These are phyloP conservation scores for Sphagnum magellanicum DNA, from an alignment of 228 moss, liverwort and hornwort genomes.

Conservation along the genomic window DNA sequence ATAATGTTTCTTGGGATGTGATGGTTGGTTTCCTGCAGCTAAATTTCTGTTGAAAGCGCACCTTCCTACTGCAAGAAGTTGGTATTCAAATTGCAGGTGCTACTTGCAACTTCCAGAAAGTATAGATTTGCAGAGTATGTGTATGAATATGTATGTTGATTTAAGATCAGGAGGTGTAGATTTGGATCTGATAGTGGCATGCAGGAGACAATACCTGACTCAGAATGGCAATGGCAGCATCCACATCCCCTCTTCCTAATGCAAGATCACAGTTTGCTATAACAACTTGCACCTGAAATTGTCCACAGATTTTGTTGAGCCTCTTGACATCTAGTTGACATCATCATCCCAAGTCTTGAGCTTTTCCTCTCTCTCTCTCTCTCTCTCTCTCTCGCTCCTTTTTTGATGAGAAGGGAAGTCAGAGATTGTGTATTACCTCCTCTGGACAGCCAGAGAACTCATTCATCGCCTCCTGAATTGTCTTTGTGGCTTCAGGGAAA, in stretches of 20 bases:
- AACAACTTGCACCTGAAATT: slow-evolving; percentile 42
- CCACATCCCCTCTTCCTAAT: slow-evolving; percentile 50
- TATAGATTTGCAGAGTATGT: no score
- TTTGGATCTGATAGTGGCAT: no score
- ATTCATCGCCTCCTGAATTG: slow-evolving; percentile 63
- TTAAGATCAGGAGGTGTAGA: not conserved
- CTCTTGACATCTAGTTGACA: not conserved
- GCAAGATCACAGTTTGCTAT: slow-evolving; percentile 40
- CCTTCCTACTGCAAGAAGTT: no score
- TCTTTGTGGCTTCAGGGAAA: slow-evolving; percentile 58
- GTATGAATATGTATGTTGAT: no score
- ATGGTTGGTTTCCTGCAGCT: no score
- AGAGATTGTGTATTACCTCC: slow-evolving; percentile 29
- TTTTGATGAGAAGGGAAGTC: no score
- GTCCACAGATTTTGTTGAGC: not conserved
- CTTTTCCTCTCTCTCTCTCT: no score
- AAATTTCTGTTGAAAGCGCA: no score
- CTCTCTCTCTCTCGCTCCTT: no score
- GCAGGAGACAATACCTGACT: slow-evolving; percentile 32
- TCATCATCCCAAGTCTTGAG: not conserved
- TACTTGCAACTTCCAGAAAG: no score
- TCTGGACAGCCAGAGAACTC: slow-evolving; percentile 59
- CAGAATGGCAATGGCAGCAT: slow-evolving; percentile 43
- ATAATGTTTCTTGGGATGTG: no score
- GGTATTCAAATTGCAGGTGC: no score